phyloP scores from a whole-genome alignment of 805 yeast genomes.

The Barnettozyma vustinii region DNA sequence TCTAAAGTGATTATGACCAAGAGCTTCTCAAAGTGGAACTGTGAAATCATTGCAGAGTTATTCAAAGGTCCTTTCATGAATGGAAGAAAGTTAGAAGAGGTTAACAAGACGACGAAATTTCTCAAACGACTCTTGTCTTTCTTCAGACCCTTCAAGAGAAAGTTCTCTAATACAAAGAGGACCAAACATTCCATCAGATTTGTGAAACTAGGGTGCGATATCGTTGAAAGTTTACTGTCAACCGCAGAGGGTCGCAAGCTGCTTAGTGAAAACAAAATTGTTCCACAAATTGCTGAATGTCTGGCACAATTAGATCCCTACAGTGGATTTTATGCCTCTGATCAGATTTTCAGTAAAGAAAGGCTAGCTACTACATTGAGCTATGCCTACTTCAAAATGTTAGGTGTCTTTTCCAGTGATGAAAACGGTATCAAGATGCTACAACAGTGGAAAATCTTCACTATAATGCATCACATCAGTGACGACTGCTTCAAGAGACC shows the following conservation, averaged over 20 bases:
- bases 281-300: constrained; percentile 87
- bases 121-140: constrained; percentile 80
- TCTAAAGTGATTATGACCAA: constrained; percentile 75
- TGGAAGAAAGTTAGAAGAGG: constrained; percentile 70
- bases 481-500: constrained; percentile 47
- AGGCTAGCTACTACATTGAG: constrained; percentile 61
- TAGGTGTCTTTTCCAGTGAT: constrained; percentile 65
- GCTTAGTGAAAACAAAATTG: constrained; percentile 64
- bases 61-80: constrained; percentile 78
- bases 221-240: constrained; percentile 59
- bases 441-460: constrained; percentile 81
- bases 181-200: constrained; percentile 50
- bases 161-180: constrained; percentile 56
- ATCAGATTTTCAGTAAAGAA: constrained; percentile 63
- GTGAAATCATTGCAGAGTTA: constrained; percentile 68
- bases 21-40: constrained; percentile 80
- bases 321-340: constrained; percentile 67
- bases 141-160: constrained; percentile 83
- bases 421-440: constrained; percentile 61
- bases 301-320: constrained; percentile 78
- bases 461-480: constrained; percentile 68
- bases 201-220: constrained; percentile 67
- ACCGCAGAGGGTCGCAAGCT: constrained; percentile 63
- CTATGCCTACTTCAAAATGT: constrained; percentile 69
- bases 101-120: constrained; percentile 74